Evolutionary conservation across 148 eudicot species (phyloP), one percentile per base, ranked within the genome.

Genomic region (Beta vulgaris): DNA sequence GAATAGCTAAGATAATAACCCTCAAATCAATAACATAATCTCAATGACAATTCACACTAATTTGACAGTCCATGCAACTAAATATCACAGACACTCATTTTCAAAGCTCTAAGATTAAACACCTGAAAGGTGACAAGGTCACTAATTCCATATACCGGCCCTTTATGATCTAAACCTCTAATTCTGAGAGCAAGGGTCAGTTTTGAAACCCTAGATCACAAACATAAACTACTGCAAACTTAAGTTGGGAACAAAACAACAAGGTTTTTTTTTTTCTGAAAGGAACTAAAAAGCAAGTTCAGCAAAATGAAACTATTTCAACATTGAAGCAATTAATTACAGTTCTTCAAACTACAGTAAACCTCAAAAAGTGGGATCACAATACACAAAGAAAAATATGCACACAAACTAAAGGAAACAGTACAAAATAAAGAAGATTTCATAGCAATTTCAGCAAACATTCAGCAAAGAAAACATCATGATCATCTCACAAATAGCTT

Each of bases 171-270:
- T 51, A 43, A n/a, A 14, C 21, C 11, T 13, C 10, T 1, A 42
- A 29, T 13, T 25, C 71, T 18, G 2, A 49, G 3, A 70, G 21
- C 16, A 29, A 48, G 54, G 26, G 43, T 55, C 73, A 66, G 3
- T 69, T n/a, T 12, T 14, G 15, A 31, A 36, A 23, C 73, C 69
- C 68, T 57, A 36, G 11, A 68, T 67, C 31, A 43, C 74, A 57
- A n/a, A 58, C 2, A 58, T 25, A 29, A 65, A 78, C 21, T 23
- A 48, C 23, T 35, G n/a, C 65, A 49, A 53, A 46, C 25, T 9
- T 1, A 62, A 51, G 31, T 28, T 29, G 21, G 11, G 66, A 72
- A 25, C n/a, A n/a, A n/a, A n/a, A n/a, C n/a, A n/a, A n/a, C n/a
- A n/a, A n/a, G n/a, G n/a, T n/a, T n/a, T n/a, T n/a, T n/a, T n/a